phyloP scores from a whole-genome alignment of 306 rosid species.

The Cicer chorassanicum region DNA sequence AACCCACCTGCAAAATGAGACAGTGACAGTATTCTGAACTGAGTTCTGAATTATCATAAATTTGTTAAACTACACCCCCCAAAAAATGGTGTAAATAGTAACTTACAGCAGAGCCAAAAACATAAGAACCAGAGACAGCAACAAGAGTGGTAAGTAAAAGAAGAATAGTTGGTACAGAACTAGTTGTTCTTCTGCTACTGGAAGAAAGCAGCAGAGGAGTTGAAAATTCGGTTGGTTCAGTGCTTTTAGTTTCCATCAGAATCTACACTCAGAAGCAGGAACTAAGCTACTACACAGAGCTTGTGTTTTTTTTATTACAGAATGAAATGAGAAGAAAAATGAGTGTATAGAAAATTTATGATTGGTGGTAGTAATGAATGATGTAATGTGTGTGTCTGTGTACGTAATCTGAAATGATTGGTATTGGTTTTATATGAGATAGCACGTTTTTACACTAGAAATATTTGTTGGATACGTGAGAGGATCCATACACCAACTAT shows the following conservation, averaged over 20 bases:
- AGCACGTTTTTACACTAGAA: no score
- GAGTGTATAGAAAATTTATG: not conserved
- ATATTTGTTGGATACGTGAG: no score
- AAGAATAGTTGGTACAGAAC: slow-evolving; percentile 46
- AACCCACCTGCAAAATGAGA: slow-evolving; percentile 71
- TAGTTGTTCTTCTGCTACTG: slow-evolving; percentile 10
- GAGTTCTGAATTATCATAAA: not conserved
- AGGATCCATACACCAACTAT: no score
- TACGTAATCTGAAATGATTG: slow-evolving; percentile 1
- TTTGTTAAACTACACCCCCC: not conserved
- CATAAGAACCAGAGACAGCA: slow-evolving; percentile 80
- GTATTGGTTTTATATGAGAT: not conserved
- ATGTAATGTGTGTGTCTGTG: not conserved
- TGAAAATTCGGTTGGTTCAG: slow-evolving; percentile 28
- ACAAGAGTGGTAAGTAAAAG: slow-evolving; percentile 65
- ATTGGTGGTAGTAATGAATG: not conserved
- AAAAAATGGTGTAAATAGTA: not conserved
- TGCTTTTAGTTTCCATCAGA: slow-evolving; percentile 40
- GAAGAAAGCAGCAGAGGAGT: slow-evolving; percentile 52
- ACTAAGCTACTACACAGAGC: not conserved
- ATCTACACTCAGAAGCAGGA: slow-evolving; percentile 10
- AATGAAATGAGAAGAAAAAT: not conserved
- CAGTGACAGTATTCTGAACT: slow-evolving; percentile 18
- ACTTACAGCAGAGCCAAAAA: slow-evolving; percentile 86
- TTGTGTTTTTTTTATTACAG: not conserved